A percentile compares a stretch with the other conserved stretches of the same genome.
phyloP scores from a whole-genome alignment of 192 early-diverging fungal genomes.

The Diversispora epigaea region DNA sequence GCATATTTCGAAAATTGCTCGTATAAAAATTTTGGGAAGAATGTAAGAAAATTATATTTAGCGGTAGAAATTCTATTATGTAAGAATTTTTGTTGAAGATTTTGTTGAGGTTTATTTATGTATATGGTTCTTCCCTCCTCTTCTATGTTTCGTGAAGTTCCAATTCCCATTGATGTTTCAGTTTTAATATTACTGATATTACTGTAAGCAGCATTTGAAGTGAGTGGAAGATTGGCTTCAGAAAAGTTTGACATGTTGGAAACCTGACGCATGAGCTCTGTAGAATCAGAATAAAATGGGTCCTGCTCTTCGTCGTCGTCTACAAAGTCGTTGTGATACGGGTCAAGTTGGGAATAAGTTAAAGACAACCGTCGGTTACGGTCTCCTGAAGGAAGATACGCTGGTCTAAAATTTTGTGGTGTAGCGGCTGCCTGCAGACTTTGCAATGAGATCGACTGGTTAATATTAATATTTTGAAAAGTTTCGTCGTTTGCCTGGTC shows the following conservation, averaged over 20 bases:
- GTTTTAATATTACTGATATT: not conserved
- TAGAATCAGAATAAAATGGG: constrained; percentile 14
- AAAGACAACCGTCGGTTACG: not conserved
- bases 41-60: constrained; percentile 94
- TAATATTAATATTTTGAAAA: not conserved
- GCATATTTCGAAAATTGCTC: constrained; percentile 99
- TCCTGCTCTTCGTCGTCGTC: constrained; percentile 25
- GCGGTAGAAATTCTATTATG: constrained; percentile 94
- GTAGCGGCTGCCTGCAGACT: constrained; percentile 24
- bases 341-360: constrained; percentile 15
- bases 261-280: constrained; percentile 10
- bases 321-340: constrained; percentile 21
- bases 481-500: not conserved
- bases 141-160: not conserved
- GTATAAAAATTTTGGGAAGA: constrained; percentile 91
- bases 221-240: constrained; percentile 48
- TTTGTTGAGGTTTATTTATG: constrained; percentile 81
- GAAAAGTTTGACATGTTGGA: constrained; percentile 46
- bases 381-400: not conserved
- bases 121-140: constrained; percentile 74
- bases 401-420: constrained; percentile 28
- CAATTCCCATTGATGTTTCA: not conserved
- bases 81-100: constrained; percentile 76
- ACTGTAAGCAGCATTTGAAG: constrained; percentile 27
- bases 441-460: not conserved